Conservation (phyloP, 768 basidiomycete species). For the Tubosaeta sp. region DNA sequence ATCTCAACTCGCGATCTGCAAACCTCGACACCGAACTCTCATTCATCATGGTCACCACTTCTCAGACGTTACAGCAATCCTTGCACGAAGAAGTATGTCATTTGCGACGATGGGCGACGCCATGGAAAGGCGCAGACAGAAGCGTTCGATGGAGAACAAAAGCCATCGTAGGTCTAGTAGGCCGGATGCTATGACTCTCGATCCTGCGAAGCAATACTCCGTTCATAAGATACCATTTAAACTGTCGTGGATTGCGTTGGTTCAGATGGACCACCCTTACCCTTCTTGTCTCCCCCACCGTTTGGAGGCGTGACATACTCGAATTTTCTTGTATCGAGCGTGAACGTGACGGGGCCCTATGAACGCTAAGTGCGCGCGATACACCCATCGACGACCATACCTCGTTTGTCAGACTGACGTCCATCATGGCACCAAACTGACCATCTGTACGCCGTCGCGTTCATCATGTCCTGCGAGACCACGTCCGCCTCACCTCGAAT, state of each 20-base stretch:
- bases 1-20: slow-evolving; percentile 87
- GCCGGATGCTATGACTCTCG: slow-evolving; percentile 57
- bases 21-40: slow-evolving; percentile 91
- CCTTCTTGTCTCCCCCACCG: slow-evolving; percentile 5
- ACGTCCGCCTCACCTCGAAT: slow-evolving; percentile 58
- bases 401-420: slow-evolving; percentile 83
- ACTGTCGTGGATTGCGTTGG: not conserved
- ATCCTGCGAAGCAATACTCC: slow-evolving; percentile 1
- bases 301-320: slow-evolving; percentile 47
- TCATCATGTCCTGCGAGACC: not conserved
- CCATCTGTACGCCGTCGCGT: slow-evolving; percentile 54
- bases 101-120: slow-evolving; percentile 44
- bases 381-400: slow-evolving; percentile 36
- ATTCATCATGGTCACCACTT: slow-evolving; percentile 74
- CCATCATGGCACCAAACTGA: slow-evolving; percentile 96
- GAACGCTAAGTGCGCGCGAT: slow-evolving; percentile 1
- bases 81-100: slow-evolving; percentile 52
- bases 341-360: slow-evolving; percentile 83
- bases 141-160: slow-evolving; percentile 62
- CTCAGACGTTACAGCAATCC: slow-evolving; percentile 42
- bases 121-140: slow-evolving; percentile 59
- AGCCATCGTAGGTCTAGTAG: slow-evolving; percentile 56
- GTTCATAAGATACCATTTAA: slow-evolving; percentile 1
- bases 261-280: slow-evolving; percentile 6
- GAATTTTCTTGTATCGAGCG: slow-evolving; percentile 76